Evolutionary conservation across 306 rosid species (phyloP).

Genomic region (Rosa rugosa): DNA sequence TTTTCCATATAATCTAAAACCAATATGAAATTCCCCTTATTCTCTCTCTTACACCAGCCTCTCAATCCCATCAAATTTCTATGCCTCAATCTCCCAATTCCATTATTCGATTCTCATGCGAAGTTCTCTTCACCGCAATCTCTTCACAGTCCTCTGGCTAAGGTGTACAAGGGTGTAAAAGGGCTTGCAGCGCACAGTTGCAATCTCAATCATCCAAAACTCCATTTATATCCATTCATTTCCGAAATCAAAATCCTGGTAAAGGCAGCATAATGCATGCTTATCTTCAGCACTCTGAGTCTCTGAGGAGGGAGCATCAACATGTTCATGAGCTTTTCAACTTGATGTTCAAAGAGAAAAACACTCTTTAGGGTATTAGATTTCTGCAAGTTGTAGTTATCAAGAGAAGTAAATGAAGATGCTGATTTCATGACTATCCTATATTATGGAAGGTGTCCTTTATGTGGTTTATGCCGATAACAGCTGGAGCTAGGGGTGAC

Average conservation of each 20-base stretch:
- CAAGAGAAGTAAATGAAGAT: too few relatives aligned
- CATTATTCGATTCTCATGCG: slow-evolving; percentile 68
- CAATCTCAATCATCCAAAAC: neutral
- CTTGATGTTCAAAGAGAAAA: too few relatives aligned
- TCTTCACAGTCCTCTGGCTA: slow-evolving; percentile 5
- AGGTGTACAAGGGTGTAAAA: too few relatives aligned
- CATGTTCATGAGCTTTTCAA: too few relatives aligned
- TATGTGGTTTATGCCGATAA: too few relatives aligned
- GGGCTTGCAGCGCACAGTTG: neutral
- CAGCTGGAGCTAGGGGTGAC: neutral
- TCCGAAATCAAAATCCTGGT: neutral
- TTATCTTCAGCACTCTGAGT: neutral
- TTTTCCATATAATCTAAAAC: slow-evolving; percentile 85
- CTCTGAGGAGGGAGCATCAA: neutral
- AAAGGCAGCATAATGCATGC: neutral
- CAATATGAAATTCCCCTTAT: slow-evolving; percentile 51
- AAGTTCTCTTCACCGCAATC: slow-evolving; percentile 74
- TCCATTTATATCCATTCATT: too few relatives aligned
- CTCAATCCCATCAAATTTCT: slow-evolving; percentile 65
- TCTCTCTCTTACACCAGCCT: slow-evolving; percentile 84
- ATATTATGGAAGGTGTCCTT: too few relatives aligned
- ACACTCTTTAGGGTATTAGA: too few relatives aligned
- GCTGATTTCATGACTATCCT: too few relatives aligned
- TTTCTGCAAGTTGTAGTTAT: too few relatives aligned
- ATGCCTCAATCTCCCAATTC: slow-evolving; percentile 85